Conservation (phyloP, 192 early-diverging fungal genomes). For the Coemansia sp. region DNA sequence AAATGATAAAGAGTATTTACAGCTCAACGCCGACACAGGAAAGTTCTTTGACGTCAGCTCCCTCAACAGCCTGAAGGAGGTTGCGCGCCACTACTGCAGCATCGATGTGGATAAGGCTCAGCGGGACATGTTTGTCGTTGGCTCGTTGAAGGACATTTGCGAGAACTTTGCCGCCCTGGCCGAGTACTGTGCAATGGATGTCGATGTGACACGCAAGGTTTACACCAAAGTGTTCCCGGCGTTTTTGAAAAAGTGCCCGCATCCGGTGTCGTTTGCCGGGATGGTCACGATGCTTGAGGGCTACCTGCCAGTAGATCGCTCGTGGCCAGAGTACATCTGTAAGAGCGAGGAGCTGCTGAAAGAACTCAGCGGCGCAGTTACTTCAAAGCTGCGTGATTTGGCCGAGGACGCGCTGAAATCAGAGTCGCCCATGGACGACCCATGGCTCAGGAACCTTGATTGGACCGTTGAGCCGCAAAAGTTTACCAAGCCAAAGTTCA, state of each 20-base stretch:
- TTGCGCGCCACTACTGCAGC: slow-evolving; percentile 76
- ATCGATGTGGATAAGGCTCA: slow-evolving; percentile 65
- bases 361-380: slow-evolving; percentile 58
- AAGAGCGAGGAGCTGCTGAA: slow-evolving; percentile 58
- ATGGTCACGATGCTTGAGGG: slow-evolving; percentile 84
- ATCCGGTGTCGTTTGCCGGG: slow-evolving; percentile 91
- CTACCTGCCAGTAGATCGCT: slow-evolving; percentile 77
- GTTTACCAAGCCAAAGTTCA: slow-evolving; percentile 44
- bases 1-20: slow-evolving; percentile 51
- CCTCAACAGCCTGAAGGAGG: slow-evolving; percentile 75
- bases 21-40: slow-evolving; percentile 47
- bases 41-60: slow-evolving; percentile 56
- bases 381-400: slow-evolving; percentile 33
- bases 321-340: slow-evolving; percentile 75
- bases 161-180: slow-evolving; percentile 67
- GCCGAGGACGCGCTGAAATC: slow-evolving; percentile 52
- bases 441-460: slow-evolving; percentile 82
- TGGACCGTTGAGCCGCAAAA: slow-evolving; percentile 61
- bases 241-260: slow-evolving; percentile 82
- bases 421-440: slow-evolving; percentile 55
- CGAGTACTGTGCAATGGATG: slow-evolving; percentile 89
- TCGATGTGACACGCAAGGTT: slow-evolving; percentile 70
- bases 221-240: slow-evolving; percentile 67
- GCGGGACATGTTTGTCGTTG: slow-evolving; percentile 60
- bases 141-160: slow-evolving; percentile 62